Base-by-base conservation (phyloP, 75 land plant genomes). In the Picea glauca region DNA sequence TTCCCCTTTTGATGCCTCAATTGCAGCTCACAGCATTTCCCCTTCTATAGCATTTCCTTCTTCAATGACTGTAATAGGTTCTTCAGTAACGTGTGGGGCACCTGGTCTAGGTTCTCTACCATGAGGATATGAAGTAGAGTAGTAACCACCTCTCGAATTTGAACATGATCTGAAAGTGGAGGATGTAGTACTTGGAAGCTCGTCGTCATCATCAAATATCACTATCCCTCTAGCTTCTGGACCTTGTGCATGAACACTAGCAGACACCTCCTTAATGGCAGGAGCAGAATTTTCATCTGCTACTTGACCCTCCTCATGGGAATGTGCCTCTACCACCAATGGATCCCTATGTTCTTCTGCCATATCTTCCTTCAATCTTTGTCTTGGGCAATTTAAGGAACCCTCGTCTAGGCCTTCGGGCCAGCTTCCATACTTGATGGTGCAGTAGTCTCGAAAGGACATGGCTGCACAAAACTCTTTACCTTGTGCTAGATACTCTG, bases 1-100 rank as follows among this genome's bases (percentile, higher is more conserved):
- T 33, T 95, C 98, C 56, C 77, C 67, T 79, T 88, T 89, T 35
- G 98, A 95, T 78, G 98, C 98, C 77, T 95, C 98, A 85, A 95
- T 92, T 13, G 95, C 98, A 68, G 95, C 95, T 70, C 40, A 82
- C 56, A 95, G 58, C 98, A 94, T 94, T 81, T 94, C 85, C 78
- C 90, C 95, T 80, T 94, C 93, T 35, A 94, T 80, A 75, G 89
- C 93, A 80, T 81, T 79, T 17, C 65, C 80, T 58, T 84, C 86
- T 33, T 84, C 86, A 68, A 63, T 76, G 33, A 70, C 60, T 7
- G 33, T 72, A 40, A 68, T 38, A 3, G 60, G 58, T 40, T 73
- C 81, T 46, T 79, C 81, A 60, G 79, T 74, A 70, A 79, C 35
- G 3, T 15, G 74, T 46, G 84, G 83, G 58, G 81, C 88, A 86